Percentiles rank a stretch among this genome's conserved stretches.
phyloP scores from a whole-genome alignment of 164 flowering plant species.

The Akebia trifoliata region DNA sequence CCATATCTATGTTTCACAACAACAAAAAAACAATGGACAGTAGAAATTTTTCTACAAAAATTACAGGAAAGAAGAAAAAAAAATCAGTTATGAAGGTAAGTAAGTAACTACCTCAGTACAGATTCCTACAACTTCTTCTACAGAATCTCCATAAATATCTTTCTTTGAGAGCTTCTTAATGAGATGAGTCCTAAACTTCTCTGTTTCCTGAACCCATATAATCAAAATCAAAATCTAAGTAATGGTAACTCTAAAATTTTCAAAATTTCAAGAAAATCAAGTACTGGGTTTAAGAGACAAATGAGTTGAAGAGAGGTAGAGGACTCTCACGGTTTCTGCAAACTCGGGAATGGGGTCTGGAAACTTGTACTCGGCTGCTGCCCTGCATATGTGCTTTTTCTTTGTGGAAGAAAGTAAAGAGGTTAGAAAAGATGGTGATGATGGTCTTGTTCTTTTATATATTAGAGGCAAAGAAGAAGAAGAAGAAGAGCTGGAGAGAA shows the following conservation, averaged over 20 bases:
- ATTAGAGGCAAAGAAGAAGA: neutral
- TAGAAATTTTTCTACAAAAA: neutral
- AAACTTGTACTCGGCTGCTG: constrained; percentile 73
- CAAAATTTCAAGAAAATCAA: neutral
- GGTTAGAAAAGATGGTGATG: neutral
- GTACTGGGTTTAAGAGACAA: neutral
- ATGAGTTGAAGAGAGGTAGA: neutral
- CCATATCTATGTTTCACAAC: neutral
- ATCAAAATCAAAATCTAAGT: neutral
- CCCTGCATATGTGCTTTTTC: constrained; percentile 41
- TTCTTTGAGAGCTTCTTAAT: constrained; percentile 27
- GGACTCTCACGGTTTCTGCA: constrained; percentile 56
- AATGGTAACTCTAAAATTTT: neutral
- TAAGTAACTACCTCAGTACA: constrained; percentile 28
- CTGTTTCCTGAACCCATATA: constrained; percentile 26
- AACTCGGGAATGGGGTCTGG: constrained; percentile 97
- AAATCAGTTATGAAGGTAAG: neutral
- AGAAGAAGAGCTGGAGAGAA: neutral
- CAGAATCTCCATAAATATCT: constrained; percentile 27
- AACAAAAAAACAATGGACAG: neutral
- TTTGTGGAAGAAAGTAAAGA: constrained; percentile 3
- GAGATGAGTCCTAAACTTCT: constrained; percentile 29
- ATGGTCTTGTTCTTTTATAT: neutral
- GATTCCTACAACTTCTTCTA: constrained; percentile 25
- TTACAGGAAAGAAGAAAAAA: neutral